Conservation (phyloP, 192 early-diverging fungal genomes). For the Coemansia sp. region DNA sequence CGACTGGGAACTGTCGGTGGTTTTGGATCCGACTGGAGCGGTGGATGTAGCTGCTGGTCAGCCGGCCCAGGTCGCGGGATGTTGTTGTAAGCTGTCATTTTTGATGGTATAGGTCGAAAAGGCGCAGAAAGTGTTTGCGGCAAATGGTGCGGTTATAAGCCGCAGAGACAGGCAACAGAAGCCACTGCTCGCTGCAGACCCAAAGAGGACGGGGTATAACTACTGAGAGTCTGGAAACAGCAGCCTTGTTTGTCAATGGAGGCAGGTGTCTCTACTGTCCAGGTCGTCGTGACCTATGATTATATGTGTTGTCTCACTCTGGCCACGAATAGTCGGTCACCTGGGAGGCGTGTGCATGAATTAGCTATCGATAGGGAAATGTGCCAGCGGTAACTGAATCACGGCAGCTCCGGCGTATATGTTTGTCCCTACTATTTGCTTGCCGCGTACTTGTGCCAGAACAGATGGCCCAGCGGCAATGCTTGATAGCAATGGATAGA, state of each 20-base stretch:
- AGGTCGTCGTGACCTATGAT: background rate
- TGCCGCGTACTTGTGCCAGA: background rate
- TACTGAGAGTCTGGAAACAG: background rate
- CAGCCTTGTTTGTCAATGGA: background rate
- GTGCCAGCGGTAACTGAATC: background rate
- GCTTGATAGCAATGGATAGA: background rate
- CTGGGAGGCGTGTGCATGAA: background rate
- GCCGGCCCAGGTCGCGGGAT: background rate
- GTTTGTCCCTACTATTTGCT: background rate
- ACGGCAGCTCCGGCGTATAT: background rate
- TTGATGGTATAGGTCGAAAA: background rate
- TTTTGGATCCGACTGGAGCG: background rate
- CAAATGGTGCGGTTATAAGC: background rate
- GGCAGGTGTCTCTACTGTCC: slow-evolving; percentile 1
- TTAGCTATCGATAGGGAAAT: background rate
- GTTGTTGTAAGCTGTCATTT: background rate
- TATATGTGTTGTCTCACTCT: slow-evolving; percentile 1
- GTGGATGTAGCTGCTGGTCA: slow-evolving; percentile 1
- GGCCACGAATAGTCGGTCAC: background rate
- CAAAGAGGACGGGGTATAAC: background rate
- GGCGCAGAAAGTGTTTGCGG: background rate
- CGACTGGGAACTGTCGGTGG: background rate
- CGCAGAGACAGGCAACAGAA: slow-evolving; percentile 1
- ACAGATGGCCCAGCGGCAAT: background rate
- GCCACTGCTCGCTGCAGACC: background rate